Conservation (phyloP, 1,139 yeast genomes). For the Blastobotrys aristatus region DNA sequence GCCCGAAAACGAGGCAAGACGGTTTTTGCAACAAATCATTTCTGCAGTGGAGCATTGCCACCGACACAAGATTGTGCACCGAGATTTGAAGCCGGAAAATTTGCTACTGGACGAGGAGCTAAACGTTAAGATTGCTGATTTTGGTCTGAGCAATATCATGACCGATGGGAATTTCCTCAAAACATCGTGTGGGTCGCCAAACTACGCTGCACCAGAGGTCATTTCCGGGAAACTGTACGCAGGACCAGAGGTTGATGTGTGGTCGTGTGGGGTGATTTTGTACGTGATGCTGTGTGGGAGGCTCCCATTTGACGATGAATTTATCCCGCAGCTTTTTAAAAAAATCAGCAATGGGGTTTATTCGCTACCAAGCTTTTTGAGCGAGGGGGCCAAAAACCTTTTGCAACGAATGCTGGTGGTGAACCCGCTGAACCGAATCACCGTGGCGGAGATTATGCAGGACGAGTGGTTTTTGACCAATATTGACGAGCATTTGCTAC, state of each 20-base stretch:
- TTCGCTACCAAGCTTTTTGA: constrained; percentile 82
- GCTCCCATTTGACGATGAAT: constrained; percentile 95
- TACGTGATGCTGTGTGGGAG: constrained; percentile 97
- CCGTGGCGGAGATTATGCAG: constrained; percentile 89
- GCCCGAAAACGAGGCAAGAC: constrained; percentile 90
- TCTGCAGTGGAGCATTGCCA: constrained; percentile 98
- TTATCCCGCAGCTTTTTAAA: constrained; percentile 92
- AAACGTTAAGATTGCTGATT: constrained; percentile 95
- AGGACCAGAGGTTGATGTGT: constrained; percentile 98
- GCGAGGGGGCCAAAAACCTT: constrained; percentile 81
- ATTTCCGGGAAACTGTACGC: constrained; percentile 94
- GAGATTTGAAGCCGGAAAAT: constrained; percentile 95
- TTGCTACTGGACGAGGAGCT: constrained; percentile 82
- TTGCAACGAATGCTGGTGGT: constrained; percentile 93
- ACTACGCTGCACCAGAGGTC: constrained; percentile 98
- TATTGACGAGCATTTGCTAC: constrained; percentile 75
- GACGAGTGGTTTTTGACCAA: constrained; percentile 93
- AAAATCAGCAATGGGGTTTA: constrained; percentile 94
- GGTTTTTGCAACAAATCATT: constrained; percentile 95
- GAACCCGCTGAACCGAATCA: constrained; percentile 90
- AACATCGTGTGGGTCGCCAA: constrained; percentile 96
- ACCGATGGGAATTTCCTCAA: constrained; percentile 95
- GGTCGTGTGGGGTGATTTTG: constrained; percentile 96
- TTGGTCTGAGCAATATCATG: constrained; percentile 93
- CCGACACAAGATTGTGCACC: constrained; percentile 93